A percentile compares a stretch with the other conserved stretches of the same genome.
phyloP scores from a whole-genome alignment of 345 rosid genomes.

The Euclidium syriacum region DNA sequence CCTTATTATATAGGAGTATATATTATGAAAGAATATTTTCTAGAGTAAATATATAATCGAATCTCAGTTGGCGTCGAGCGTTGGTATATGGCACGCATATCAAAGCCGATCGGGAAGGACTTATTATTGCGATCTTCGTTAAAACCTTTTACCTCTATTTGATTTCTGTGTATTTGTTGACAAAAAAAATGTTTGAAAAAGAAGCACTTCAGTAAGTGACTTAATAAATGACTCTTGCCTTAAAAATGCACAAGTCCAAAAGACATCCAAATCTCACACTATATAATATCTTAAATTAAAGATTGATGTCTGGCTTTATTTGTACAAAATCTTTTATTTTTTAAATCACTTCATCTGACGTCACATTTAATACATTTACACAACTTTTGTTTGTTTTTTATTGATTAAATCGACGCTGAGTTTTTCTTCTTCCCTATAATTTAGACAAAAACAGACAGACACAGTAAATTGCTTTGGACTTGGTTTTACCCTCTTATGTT shows the following conservation, averaged over 20 bases:
- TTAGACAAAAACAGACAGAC: constrained; percentile 20
- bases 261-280: neutral
- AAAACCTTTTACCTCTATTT: neutral
- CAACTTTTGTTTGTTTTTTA: constrained; percentile 2
- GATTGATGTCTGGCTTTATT: constrained; percentile 10
- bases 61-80: constrained; percentile 26
- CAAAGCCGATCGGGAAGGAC: constrained; percentile 24
- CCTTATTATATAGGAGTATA: neutral
- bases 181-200: neutral
- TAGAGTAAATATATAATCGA: constrained; percentile 8
- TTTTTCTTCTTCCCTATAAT: constrained; percentile 3
- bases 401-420: neutral
- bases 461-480: constrained; percentile 23
- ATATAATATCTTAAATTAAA: constrained; percentile 17
- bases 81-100: constrained; percentile 25
- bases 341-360: neutral
- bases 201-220: neutral
- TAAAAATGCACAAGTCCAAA: neutral
- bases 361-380: neutral
- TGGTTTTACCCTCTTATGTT: constrained; percentile 29
- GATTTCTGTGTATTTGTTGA: neutral
- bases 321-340: constrained; percentile 9
- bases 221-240: constrained; percentile 17
- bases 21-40: neutral
- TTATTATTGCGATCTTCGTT: constrained; percentile 27